Base-by-base conservation (phyloP, 441 rosid genomes). In the Populus hybrid region DNA sequence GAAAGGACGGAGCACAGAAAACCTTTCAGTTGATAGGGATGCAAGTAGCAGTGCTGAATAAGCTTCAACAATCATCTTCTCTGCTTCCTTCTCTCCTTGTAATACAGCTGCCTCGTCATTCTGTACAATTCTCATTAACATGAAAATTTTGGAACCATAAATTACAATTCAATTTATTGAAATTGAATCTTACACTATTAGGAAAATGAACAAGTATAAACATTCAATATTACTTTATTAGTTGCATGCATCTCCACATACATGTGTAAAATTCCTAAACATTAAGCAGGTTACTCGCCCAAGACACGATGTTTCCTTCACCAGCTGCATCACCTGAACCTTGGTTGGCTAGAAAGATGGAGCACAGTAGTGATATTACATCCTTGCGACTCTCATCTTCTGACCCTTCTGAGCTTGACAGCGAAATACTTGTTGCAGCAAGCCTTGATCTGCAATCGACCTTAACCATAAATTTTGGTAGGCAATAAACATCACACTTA, bases 21-120 rank as follows among this genome's bases (percentile, higher is more conserved):
- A 97, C 98, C 99, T 93, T 84, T 94, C 97, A 28, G 96, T 96
- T 64, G 99, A 94, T 82, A 96, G 97, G 97, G 94, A 96, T 24
- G 98, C 98, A 21, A 96, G 97, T 36, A 96, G 90, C 77, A 96
- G 84, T 68, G 99, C 99, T 23, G 99, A 80, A 81, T 96, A 96
- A 68, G 98, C 98, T 88, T 88, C 99, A 28, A 96, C 93, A 69
- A 96, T 94, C 98, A 91, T 96, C 90, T 92, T 94, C 88, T 94
- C 99, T 1, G 97, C 97, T 87, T 96, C 99, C 83, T 93, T 96
- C 84, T 96, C 98, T 57, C 97, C 94, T 88, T 94, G 91, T 80
- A 91, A 82, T 84, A 96, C 40, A 72, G 91, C 90, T 73, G 87
- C 95, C 78, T 93, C 98, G 18, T 90, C 95, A 80, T 91, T 88